Evolutionary conservation across 306 rosid genomes (phyloP).

Genomic region (Prosopis cineraria): DNA sequence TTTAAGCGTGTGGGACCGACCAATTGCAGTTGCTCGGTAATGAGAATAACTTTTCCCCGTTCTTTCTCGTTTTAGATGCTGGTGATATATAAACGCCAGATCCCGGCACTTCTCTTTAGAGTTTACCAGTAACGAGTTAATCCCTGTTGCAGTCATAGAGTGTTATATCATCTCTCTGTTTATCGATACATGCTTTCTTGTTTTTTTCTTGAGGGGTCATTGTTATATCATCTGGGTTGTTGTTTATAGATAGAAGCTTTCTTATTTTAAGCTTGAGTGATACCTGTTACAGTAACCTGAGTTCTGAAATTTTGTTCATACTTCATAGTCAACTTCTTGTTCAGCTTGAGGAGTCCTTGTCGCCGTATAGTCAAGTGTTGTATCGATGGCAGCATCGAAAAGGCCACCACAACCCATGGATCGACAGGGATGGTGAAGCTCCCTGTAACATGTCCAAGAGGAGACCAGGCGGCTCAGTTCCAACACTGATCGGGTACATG

Average conservation of each 20-base stretch:
- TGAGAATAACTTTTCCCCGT: not conserved
- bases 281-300: no score
- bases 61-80: not conserved
- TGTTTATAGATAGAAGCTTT: not conserved
- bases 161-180: not conserved
- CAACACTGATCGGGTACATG: not conserved
- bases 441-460: slow-evolving; percentile 31
- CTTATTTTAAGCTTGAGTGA: not conserved
- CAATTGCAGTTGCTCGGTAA: not conserved
- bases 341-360: not conserved
- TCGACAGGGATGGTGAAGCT: slow-evolving; percentile 3
- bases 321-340: not conserved
- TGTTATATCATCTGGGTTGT: not conserved
- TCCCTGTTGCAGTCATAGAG: not conserved
- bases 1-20: not conserved
- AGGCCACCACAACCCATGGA: slow-evolving; percentile 20
- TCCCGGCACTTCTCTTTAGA: not conserved
- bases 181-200: not conserved
- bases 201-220: not conserved
- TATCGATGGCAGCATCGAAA: slow-evolving; percentile 42
- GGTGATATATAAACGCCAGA: not conserved
- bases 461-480: slow-evolving; percentile 8
- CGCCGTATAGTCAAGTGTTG: not conserved
- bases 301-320: not conserved
- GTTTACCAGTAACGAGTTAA: not conserved